phyloP scores from a whole-genome alignment of 176 grass and related monocot genomes.

The Poa annua region DNA sequence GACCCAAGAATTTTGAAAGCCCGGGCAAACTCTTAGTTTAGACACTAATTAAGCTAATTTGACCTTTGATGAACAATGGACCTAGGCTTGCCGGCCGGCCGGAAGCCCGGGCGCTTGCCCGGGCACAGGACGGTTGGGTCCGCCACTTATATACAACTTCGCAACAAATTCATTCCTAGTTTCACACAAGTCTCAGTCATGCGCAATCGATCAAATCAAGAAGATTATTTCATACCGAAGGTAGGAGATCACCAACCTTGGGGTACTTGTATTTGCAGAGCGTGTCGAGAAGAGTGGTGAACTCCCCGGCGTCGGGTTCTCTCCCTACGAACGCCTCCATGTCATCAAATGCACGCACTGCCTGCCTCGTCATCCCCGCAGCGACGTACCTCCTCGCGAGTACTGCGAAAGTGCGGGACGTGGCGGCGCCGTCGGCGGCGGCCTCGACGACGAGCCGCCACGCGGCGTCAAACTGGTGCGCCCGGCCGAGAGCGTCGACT shows the following conservation, averaged over 20 bases:
- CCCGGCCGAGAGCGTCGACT: conserved; percentile 68
- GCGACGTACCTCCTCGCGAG: conserved; percentile 76
- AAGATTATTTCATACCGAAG: conserved; percentile 2
- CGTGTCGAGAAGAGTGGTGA: conserved; percentile 81
- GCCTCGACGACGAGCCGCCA: conserved; percentile 83
- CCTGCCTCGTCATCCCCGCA: conserved; percentile 76
- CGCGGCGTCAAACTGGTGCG: conserved; percentile 77
- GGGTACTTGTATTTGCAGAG: conserved; percentile 95
- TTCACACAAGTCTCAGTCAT: neutral
- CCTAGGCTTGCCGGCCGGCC: too few relatives aligned
- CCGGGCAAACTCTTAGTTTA: too few relatives aligned
- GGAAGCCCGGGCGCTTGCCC: too few relatives aligned
- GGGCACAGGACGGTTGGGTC: too few relatives aligned
- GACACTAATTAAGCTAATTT: too few relatives aligned
- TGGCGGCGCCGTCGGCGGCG: conserved; percentile 56
- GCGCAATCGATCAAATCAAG: neutral
- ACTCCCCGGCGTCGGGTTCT: conserved; percentile 65
- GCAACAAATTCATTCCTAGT: neutral
- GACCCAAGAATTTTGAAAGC: too few relatives aligned
- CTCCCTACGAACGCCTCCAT: conserved; percentile 96
- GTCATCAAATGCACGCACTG: conserved; percentile 80
- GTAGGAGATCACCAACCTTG: conserved; percentile 54
- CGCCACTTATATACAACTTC: neutral
- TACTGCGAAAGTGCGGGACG: conserved; percentile 72
- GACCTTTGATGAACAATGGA: too few relatives aligned